Conservation (phyloP, 179 eudicot species). For the Patellifolia procumbens region DNA sequence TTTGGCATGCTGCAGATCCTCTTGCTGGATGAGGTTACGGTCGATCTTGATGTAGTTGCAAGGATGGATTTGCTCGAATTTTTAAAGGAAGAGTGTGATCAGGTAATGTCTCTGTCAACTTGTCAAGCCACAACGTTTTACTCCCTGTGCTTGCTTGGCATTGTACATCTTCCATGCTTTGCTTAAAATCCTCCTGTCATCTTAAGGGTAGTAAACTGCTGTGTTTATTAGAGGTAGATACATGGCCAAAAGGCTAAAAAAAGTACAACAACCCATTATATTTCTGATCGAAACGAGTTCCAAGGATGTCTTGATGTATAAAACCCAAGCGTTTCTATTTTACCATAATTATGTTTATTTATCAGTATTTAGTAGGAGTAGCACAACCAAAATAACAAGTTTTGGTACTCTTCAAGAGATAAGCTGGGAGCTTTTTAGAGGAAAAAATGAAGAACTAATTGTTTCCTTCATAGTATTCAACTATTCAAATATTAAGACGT, state of each 20-base stretch:
- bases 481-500: too few species aligned
- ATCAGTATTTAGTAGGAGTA: too few species aligned
- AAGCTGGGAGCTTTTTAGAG: too few species aligned
- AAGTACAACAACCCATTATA: not conserved
- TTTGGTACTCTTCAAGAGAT: too few species aligned
- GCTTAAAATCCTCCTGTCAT: not conserved
- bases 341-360: too few species aligned
- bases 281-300: too few species aligned
- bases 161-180: not conserved
- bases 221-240: not conserved
- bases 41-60: constrained; percentile 94
- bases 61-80: constrained; percentile 91
- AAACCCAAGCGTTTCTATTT: too few species aligned
- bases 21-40: constrained; percentile 89
- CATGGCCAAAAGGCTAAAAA: not conserved
- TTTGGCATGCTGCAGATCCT: constrained; percentile 57
- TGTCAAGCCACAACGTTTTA: not conserved
- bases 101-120: constrained; percentile 47
- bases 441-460: too few species aligned
- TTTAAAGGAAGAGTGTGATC: constrained; percentile 87
- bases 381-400: too few species aligned
- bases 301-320: too few species aligned
- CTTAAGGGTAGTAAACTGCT: not conserved
- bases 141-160: not conserved
- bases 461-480: not conserved